Evolutionary conservation across 129 eudicot genomes (phyloP), one percentile per base, ranked within the genome.

Genomic region (Flaveria linearis): DNA sequence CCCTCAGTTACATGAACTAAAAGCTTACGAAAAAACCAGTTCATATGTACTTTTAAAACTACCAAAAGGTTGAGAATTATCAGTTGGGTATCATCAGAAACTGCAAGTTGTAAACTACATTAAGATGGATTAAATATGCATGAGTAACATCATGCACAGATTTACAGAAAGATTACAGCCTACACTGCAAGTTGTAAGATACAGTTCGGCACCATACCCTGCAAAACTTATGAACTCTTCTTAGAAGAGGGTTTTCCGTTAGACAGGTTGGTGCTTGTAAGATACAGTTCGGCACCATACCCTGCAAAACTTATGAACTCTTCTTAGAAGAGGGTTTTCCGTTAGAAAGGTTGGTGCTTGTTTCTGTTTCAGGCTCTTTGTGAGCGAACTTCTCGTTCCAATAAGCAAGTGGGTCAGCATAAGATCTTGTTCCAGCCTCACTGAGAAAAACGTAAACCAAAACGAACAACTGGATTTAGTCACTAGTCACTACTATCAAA

Each of bases 341-440:
- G 47, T 85, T 87, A 25, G 84, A 77, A 85, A 81, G 72, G 53
- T 71, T 79, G 50, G 82, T 23, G 16, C 87, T 52, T 50, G 85
- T 58, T 56, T 84, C 87, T 11, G 75, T 51, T 15, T 67, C 49
- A 52, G 81, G 26, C 71, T 61, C 63, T 72, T 71, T 52, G 36
- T 25, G 74, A 12, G 63, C 75, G 20, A 36, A 71, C 71, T 73
- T 83, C 65, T 64, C 72, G 49, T 87, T 79, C 72, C 80, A 72
- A 57, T 72, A 90, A 7, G 73, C 78, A 17, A 73, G 82, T 3
- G 93, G 91, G 70, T 87, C 89, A 25, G 84, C 87, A 58, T 77
- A 90, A 20, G 96, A 90, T 57, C 69, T 68, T 25, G 86, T 80
- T 16, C 72, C 83, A 20, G 80, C 72, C 62, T 62, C 81, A 71